A percentile compares a stretch with the other conserved stretches of the same genome.
phyloP scores from a whole-genome alignment of 1,284 basidiomycete species.

The Xerocomus minutiporus region DNA sequence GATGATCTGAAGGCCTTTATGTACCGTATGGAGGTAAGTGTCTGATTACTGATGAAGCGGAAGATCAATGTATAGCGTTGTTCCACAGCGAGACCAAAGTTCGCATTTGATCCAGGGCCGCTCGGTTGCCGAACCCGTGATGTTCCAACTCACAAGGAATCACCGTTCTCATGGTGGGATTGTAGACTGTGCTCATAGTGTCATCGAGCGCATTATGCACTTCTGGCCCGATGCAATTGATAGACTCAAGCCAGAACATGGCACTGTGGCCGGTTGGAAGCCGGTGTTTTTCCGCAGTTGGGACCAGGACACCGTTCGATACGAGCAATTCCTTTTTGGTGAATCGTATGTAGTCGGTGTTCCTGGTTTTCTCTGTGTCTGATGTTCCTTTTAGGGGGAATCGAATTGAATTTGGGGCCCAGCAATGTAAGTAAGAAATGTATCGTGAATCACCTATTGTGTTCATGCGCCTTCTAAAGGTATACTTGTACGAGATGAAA shows the following conservation, averaged over 20 bases:
- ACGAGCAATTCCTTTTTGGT: constrained; percentile 56
- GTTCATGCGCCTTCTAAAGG: constrained; percentile 34
- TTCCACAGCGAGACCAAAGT: constrained; percentile 20
- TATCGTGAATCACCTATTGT: neutral
- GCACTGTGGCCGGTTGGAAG: constrained; percentile 53
- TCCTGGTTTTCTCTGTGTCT: neutral
- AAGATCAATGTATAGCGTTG: neutral
- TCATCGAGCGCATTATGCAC: constrained; percentile 56
- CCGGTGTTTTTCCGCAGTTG: constrained; percentile 50
- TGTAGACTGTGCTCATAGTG: constrained; percentile 59
- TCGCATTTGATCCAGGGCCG: constrained; percentile 12
- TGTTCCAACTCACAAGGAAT: constrained; percentile 61
- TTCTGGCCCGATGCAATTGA: constrained; percentile 72
- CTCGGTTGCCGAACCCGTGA: constrained; percentile 35
- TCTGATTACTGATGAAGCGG: neutral
- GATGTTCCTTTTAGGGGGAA: constrained; percentile 35
- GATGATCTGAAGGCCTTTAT: constrained; percentile 67
- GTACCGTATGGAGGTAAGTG: constrained; percentile 50
- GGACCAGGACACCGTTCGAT: constrained; percentile 40
- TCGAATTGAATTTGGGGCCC: constrained; percentile 61
- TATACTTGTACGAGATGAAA: constrained; percentile 64
- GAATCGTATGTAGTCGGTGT: constrained; percentile 34
- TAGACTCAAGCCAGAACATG: constrained; percentile 50
- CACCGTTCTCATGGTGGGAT: constrained; percentile 72
- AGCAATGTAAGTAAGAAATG: constrained; percentile 49